Evolutionary conservation across 1,284 basidiomycete genomes (phyloP).

Genomic region (Thecaphora frezii): DNA sequence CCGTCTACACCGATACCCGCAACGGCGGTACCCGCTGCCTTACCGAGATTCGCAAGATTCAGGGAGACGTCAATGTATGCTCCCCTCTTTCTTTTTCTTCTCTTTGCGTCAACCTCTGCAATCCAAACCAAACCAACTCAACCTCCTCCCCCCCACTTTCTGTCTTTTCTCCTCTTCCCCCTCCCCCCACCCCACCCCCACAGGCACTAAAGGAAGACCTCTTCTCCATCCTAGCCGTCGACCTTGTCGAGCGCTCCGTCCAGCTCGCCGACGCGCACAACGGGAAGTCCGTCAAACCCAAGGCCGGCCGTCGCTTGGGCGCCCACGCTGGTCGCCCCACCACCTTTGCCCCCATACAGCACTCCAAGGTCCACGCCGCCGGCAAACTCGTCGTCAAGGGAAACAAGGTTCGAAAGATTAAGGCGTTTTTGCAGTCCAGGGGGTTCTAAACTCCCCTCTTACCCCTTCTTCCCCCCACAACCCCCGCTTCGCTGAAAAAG

Average conservation of each 20-base stretch:
- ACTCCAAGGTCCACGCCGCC: constrained; percentile 6
- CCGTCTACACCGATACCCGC: constrained; percentile 43
- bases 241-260: not conserved
- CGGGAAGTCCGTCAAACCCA: not conserved
- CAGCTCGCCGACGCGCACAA: too few relatives aligned
- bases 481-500: too few relatives aligned
- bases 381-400: constrained; percentile 34
- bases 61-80: constrained; percentile 29
- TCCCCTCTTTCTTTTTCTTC: not conserved
- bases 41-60: constrained; percentile 42
- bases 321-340: constrained; percentile 7
- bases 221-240: not conserved
- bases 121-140: too few relatives aligned
- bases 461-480: constrained; percentile 6
- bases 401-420: constrained; percentile 23
- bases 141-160: too few relatives aligned
- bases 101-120: not conserved
- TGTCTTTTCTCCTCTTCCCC: too few relatives aligned
- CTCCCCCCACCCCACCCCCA: not conserved
- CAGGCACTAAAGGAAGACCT: not conserved
- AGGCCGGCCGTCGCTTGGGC: not conserved
- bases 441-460: constrained; percentile 15
- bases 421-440: constrained; percentile 25
- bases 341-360: constrained; percentile 16
- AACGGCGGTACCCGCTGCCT: constrained; percentile 33